These are phyloP conservation scores for Populus nigra DNA, from an alignment of 345 rosid genomes.

Conservation along the genomic window DNA sequence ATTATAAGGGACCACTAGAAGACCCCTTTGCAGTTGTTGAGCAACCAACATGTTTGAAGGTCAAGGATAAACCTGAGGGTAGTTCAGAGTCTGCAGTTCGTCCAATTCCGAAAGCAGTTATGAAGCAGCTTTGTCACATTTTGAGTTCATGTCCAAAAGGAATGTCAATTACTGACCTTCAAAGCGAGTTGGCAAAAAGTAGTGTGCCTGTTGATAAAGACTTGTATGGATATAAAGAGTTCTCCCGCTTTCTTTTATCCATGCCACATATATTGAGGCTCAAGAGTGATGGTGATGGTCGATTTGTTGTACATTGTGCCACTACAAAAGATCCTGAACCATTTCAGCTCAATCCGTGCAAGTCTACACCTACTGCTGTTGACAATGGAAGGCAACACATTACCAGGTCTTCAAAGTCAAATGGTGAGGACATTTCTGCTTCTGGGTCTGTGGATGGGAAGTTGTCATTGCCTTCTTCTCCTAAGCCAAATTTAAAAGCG, in stretches of 20 bases:
- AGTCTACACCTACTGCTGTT: constrained; percentile 1
- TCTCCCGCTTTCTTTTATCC: constrained; percentile 57
- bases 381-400: constrained; percentile 14
- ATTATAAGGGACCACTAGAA: constrained; percentile 55
- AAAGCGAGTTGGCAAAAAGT: constrained; percentile 46
- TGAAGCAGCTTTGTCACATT: constrained; percentile 46
- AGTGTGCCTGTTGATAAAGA: constrained; percentile 44
- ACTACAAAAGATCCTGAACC: constrained; percentile 32
- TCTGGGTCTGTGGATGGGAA: constrained; percentile 24
- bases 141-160: constrained; percentile 57
- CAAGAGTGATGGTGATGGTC: constrained; percentile 39
- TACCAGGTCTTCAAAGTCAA: constrained; percentile 17
- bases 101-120: constrained; percentile 46
- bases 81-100: constrained; percentile 34
- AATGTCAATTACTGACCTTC: constrained; percentile 46
- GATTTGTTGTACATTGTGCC: constrained; percentile 29
- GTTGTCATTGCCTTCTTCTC: constrained; percentile 6
- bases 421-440: constrained; percentile 18
- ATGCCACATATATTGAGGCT: constrained; percentile 61
- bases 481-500: constrained; percentile 13
- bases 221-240: constrained; percentile 59
- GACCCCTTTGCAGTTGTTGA: constrained; percentile 57
- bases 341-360: constrained; percentile 10
- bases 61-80: constrained; percentile 29
- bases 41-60: constrained; percentile 27